phyloP scores from a whole-genome alignment of 2,329 filamentous ascomycete species.

The Calonectria pauciramosa region DNA sequence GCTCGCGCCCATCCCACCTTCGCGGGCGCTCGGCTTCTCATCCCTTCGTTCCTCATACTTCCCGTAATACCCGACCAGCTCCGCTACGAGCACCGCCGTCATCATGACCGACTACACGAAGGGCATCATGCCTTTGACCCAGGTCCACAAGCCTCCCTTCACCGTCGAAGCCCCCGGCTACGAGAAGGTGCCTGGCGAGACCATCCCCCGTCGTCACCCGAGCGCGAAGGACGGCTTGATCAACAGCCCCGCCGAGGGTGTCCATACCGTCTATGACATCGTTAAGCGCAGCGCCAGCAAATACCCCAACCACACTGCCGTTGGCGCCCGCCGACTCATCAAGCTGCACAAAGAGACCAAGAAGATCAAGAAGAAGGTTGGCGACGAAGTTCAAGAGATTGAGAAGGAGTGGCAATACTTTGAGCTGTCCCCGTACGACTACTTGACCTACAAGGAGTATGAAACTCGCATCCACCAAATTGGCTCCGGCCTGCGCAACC shows the following conservation, averaged over 20 bases:
- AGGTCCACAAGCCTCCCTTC: constrained; percentile 79
- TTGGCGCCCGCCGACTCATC: constrained; percentile 81
- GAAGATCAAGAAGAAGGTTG: constrained; percentile 89
- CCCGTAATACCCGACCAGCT: constrained; percentile 26
- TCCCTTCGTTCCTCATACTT: constrained; percentile 18
- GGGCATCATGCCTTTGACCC: constrained; percentile 66
- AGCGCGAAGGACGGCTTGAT: constrained; percentile 79
- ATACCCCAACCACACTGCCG: constrained; percentile 73
- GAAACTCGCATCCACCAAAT: constrained; percentile 77
- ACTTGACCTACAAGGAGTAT: constrained; percentile 85
- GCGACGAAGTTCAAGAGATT: constrained; percentile 82
- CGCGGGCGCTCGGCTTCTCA: constrained; percentile 15
- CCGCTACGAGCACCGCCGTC: constrained; percentile 29
- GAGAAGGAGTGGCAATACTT: constrained; percentile 95
- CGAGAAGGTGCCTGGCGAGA: constrained; percentile 82
- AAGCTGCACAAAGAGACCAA: constrained; percentile 86
- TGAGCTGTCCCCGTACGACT: constrained; percentile 84
- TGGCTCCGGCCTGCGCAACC: constrained; percentile 79
- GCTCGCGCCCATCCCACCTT: neutral
- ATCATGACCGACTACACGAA: constrained; percentile 53
- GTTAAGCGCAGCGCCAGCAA: constrained; percentile 76
- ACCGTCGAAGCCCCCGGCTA: constrained; percentile 79
- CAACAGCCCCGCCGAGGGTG: constrained; percentile 74
- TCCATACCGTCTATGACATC: constrained; percentile 85
- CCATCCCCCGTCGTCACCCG: constrained; percentile 83